phyloP scores from a whole-genome alignment of 2,329 filamentous ascomycete species.

The Neoarthrinium moseri region DNA sequence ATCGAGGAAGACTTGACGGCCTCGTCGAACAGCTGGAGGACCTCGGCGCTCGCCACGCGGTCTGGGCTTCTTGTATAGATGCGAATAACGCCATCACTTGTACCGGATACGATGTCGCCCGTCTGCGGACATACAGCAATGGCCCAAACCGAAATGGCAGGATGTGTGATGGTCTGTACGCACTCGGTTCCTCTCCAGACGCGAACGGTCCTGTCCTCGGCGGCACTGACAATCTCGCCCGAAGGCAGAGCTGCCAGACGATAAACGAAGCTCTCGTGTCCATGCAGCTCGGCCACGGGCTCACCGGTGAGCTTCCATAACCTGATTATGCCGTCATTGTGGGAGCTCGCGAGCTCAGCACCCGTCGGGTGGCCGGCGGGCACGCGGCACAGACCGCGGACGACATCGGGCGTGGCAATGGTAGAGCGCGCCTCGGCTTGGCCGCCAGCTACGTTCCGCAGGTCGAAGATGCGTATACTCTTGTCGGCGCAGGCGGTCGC shows the following conservation, averaged over 20 bases:
- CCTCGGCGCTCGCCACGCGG: constrained; percentile 67
- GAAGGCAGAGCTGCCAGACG: constrained; percentile 73
- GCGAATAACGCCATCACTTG: constrained; percentile 83
- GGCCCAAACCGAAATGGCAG: constrained; percentile 93
- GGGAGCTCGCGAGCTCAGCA: constrained; percentile 91
- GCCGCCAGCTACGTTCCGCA: constrained; percentile 58
- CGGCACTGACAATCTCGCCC: constrained; percentile 86
- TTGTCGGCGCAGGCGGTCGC: constrained; percentile 94
- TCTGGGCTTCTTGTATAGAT: constrained; percentile 76
- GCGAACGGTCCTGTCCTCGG: constrained; percentile 90
- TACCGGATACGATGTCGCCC: constrained; percentile 90
- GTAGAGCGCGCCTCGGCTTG: constrained; percentile 51
- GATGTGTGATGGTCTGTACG: constrained; percentile 95
- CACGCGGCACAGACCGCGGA: constrained; percentile 85
- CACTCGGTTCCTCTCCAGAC: constrained; percentile 84
- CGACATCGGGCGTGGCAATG: constrained; percentile 72
- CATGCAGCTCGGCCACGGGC: constrained; percentile 73
- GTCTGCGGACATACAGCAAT: constrained; percentile 80
- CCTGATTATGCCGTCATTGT: constrained; percentile 86
- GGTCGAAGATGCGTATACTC: constrained; percentile 79
- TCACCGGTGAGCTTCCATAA: constrained; percentile 82
- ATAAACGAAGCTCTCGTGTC: constrained; percentile 96
- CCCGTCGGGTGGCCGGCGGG: constrained; percentile 73
- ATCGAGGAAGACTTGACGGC: constrained; percentile 82
- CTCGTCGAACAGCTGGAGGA: constrained; percentile 74